Evolutionary conservation across 2,329 filamentous ascomycete genomes (phyloP).

Genomic region (Nigrospora osmanthi): DNA sequence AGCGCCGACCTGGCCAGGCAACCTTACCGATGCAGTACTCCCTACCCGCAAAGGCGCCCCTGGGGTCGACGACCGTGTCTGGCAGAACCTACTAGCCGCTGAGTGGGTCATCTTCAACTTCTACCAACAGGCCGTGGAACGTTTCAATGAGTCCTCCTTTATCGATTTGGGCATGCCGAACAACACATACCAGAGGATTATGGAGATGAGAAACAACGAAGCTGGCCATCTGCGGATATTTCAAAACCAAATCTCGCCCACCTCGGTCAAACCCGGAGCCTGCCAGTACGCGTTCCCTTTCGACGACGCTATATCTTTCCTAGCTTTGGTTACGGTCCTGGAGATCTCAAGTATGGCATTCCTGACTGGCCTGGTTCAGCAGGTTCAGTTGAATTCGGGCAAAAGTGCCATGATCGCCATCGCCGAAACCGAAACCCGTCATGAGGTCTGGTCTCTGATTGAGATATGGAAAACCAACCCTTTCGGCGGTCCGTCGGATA

Average conservation of each 20-base stretch:
- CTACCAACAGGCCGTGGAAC: conserved; percentile 31
- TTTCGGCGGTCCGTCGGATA: conserved; percentile 31
- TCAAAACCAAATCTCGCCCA: conserved; percentile 30
- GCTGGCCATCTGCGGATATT: conserved; percentile 35
- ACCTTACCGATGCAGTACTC: conserved; percentile 23
- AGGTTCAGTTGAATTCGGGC: conserved; percentile 21
- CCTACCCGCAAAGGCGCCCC: conserved; percentile 15
- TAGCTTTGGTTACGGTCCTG: conserved; percentile 22
- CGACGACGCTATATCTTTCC: conserved; percentile 11
- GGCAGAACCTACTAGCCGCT: conserved; percentile 33
- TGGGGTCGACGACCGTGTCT: conserved; percentile 30
- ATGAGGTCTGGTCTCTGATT: conserved; percentile 31
- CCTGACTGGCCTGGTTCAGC: conserved; percentile 25
- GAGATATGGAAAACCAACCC: conserved; percentile 29
- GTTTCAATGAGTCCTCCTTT: conserved; percentile 27
- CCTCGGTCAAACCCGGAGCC: conserved; percentile 27
- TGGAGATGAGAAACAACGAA: conserved; percentile 35
- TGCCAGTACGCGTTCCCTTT: conserved; percentile 12
- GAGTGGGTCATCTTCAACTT: conserved; percentile 37
- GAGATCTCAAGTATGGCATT: conserved; percentile 30
- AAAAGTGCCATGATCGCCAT: conserved; percentile 26
- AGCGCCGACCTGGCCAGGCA: conserved; percentile 26
- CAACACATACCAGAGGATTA: conserved; percentile 21
- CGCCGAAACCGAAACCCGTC: conserved; percentile 27
- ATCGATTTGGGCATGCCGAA: conserved; percentile 20